Evolutionary conservation across 2,329 filamentous ascomycete genomes (phyloP).

Genomic region (Ramularia endophylla): DNA sequence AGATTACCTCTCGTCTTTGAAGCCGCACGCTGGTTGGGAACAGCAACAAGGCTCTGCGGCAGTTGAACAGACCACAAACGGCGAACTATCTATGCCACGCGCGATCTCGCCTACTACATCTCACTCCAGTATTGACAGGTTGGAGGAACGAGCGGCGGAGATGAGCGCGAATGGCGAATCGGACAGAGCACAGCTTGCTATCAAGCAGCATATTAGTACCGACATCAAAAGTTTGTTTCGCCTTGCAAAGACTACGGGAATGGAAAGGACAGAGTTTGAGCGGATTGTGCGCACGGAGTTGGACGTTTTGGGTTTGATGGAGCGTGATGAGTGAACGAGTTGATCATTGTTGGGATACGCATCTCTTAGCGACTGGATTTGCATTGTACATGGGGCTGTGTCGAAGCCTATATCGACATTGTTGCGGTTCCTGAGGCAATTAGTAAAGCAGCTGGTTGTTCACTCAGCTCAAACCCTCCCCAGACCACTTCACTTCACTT

Average conservation of each 20-base stretch:
- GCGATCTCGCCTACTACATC: constrained; percentile 43
- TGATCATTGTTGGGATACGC: too few species aligned
- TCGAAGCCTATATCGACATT: too few species aligned
- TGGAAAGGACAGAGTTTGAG: constrained; percentile 70
- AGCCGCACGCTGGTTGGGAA: constrained; percentile 16
- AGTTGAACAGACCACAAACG: constrained; percentile 8
- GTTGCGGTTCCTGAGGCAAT: too few species aligned
- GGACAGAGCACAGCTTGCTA: constrained; percentile 62
- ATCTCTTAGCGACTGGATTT: background rate
- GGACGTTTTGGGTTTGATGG: constrained; percentile 63
- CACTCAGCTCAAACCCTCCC: too few species aligned
- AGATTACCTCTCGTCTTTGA: constrained; percentile 14
- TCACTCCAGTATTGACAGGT: constrained; percentile 46
- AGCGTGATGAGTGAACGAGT: constrained; percentile 44
- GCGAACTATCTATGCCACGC: constrained; percentile 39
- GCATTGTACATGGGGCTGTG: background rate
- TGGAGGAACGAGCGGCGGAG: constrained; percentile 42
- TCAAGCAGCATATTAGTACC: constrained; percentile 73
- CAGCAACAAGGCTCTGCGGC: constrained; percentile 14
- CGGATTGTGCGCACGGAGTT: constrained; percentile 65
- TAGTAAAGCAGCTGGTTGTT: too few species aligned
- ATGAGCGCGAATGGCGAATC: constrained; percentile 20
- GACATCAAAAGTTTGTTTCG: constrained; percentile 72
- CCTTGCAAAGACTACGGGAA: constrained; percentile 63
- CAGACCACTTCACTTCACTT: too few species aligned